These are phyloP conservation scores for Aphanomyces cochlioides DNA, from an alignment of 352 stramenopile genomes.

Conservation along the genomic window DNA sequence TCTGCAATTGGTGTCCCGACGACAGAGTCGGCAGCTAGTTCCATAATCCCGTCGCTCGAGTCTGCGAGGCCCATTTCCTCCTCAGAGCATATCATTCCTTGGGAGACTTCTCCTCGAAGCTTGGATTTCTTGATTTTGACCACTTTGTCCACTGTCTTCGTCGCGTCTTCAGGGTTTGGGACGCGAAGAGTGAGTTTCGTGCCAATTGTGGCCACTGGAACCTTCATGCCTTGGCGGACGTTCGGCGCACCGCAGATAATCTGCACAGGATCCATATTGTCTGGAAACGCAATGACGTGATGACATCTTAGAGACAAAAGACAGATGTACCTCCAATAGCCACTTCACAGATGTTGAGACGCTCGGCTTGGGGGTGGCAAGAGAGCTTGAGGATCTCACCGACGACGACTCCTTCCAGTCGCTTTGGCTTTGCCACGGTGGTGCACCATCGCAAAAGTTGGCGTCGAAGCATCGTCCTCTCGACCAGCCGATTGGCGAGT, in stretches of 20 bases:
- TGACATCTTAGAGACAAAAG: neutral
- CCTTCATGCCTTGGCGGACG: constrained; percentile 48
- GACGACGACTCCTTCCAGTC: constrained; percentile 42
- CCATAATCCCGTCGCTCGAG: constrained; percentile 63
- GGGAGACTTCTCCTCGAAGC: constrained; percentile 66
- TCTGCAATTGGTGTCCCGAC: constrained; percentile 36
- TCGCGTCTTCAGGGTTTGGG: constrained; percentile 20
- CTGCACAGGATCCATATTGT: constrained; percentile 49
- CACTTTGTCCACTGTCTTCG: constrained; percentile 39
- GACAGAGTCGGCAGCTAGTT: constrained; percentile 52
- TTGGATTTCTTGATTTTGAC: constrained; percentile 86
- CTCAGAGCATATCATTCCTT: constrained; percentile 83
- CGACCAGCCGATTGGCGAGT: too few species aligned
- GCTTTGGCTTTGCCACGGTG: constrained; percentile 1
- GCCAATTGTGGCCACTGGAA: constrained; percentile 65
- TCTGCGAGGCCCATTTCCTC: constrained; percentile 60
- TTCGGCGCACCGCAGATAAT: constrained; percentile 77
- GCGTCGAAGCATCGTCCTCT: neutral
- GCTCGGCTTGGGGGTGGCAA: constrained; percentile 57
- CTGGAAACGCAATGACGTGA: neutral
- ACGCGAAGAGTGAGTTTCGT: constrained; percentile 48
- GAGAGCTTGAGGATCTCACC: constrained; percentile 63
- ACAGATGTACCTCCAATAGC: constrained; percentile 38
- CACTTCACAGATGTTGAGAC: constrained; percentile 64
- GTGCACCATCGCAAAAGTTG: neutral